Conservation (phyloP, 176 grass and related monocot genomes). For the Luzula sylvatica region DNA sequence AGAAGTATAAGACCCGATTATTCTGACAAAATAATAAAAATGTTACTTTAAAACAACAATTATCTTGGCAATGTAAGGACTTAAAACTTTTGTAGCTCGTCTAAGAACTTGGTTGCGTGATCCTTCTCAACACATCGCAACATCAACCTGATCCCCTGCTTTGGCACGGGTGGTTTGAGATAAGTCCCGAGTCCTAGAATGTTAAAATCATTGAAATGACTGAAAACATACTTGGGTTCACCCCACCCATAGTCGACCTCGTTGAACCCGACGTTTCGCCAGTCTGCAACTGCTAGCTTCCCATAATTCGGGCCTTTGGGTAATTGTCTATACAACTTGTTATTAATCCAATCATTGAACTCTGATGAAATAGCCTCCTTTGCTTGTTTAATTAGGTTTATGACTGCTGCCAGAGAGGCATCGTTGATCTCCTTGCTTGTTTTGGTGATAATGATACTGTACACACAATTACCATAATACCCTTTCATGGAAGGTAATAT, state of each 20-base stretch:
- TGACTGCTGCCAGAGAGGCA: neutral
- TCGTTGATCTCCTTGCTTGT: neutral
- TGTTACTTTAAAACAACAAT: no score
- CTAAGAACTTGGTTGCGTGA: neutral
- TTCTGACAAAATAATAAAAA: no score
- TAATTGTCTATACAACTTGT: neutral
- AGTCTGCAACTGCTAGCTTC: constrained; percentile 12
- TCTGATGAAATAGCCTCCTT: constrained; percentile 2
- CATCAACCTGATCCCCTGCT: constrained; percentile 18
- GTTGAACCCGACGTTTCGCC: constrained; percentile 15
- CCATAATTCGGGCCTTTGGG: constrained; percentile 2
- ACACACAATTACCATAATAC: constrained; percentile 18
- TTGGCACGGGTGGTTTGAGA: constrained; percentile 15
- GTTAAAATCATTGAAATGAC: neutral
- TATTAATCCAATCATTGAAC: neutral
- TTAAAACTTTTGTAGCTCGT: constrained; percentile 2
- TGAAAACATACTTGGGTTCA: constrained; percentile 1
- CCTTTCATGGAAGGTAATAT: neutral
- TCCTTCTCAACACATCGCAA: constrained; percentile 6
- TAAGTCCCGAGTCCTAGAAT: neutral
- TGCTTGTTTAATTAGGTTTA: constrained; percentile 15
- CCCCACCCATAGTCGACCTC: constrained; percentile 26
- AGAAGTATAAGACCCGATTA: no score
- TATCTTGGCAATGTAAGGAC: no score
- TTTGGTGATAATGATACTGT: neutral